Evolutionary conservation across 2,329 filamentous ascomycete species (phyloP).

Genomic region (Metarhizium robertsii): DNA sequence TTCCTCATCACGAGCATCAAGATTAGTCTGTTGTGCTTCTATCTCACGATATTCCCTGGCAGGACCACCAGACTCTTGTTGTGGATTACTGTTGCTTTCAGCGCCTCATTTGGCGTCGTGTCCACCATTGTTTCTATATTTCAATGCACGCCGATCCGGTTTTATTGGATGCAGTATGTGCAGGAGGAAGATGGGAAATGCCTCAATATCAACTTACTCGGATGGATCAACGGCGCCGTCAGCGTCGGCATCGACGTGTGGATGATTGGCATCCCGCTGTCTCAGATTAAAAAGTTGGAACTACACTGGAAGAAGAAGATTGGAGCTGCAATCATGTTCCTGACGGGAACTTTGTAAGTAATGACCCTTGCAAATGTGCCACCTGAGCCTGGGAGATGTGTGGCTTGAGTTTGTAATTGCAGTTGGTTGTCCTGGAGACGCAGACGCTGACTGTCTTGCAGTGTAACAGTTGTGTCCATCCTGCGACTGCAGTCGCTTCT

Average conservation of each 20-base stretch:
- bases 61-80: conserved; percentile 1
- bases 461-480: conserved; percentile 7
- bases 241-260: conserved; percentile 5
- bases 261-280: conserved; percentile 6
- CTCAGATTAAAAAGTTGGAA: conserved; percentile 4
- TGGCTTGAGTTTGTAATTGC: not conserved
- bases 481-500: conserved; percentile 5
- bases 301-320: conserved; percentile 7
- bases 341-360: conserved; percentile 6
- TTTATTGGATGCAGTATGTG: conserved; percentile 4
- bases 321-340: conserved; percentile 5
- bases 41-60: conserved; percentile 5
- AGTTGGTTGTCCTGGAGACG: not conserved
- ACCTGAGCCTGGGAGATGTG: not conserved
- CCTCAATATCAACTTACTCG: conserved; percentile 3
- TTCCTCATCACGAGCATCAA: conserved; percentile 4
- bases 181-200: conserved; percentile 1
- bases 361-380: not conserved
- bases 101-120: not conserved
- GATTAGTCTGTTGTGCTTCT: conserved; percentile 4
- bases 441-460: not conserved
- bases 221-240: conserved; percentile 4
- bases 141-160: conserved; percentile 1
- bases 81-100: conserved; percentile 1
- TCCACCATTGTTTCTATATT: not conserved